Conservation (phyloP, 805 yeast genomes). For the Metschnikowia dekortorum region DNA sequence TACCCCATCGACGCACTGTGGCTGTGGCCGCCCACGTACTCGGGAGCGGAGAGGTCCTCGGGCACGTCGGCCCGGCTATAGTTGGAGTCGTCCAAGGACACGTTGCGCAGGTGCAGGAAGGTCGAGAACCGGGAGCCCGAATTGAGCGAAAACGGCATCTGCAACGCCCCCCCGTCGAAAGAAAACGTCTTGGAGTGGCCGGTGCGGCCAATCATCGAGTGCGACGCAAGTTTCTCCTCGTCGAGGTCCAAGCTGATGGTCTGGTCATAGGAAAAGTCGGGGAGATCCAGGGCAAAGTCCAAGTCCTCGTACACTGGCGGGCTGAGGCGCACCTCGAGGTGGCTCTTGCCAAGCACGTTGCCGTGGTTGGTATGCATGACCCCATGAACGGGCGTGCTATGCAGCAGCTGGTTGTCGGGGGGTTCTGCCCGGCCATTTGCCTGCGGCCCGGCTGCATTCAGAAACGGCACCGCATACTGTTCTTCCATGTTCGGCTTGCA, state of each 20-base stretch:
- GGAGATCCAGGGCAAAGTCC: constrained; percentile 15
- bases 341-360: background rate
- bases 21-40: background rate
- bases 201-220: constrained; percentile 1
- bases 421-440: background rate
- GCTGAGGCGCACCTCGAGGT: constrained; percentile 4
- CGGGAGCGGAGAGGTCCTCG: background rate
- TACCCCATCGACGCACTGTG: constrained; percentile 10
- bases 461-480: background rate
- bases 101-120: constrained; percentile 18
- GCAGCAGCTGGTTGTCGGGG: background rate
- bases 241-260: constrained; percentile 7
- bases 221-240: background rate
- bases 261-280: constrained; percentile 15
- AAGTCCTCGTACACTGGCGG: constrained; percentile 14
- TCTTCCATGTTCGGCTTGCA: background rate
- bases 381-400: background rate
- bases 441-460: background rate
- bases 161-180: constrained; percentile 16
- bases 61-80: constrained; percentile 5
- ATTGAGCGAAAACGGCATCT: constrained; percentile 22
- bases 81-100: constrained; percentile 14
- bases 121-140: constrained; percentile 14
- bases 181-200: constrained; percentile 20
- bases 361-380: background rate